Conservation (phyloP, 352 stramenopile genomes). For the Pythium scleroteichum region DNA sequence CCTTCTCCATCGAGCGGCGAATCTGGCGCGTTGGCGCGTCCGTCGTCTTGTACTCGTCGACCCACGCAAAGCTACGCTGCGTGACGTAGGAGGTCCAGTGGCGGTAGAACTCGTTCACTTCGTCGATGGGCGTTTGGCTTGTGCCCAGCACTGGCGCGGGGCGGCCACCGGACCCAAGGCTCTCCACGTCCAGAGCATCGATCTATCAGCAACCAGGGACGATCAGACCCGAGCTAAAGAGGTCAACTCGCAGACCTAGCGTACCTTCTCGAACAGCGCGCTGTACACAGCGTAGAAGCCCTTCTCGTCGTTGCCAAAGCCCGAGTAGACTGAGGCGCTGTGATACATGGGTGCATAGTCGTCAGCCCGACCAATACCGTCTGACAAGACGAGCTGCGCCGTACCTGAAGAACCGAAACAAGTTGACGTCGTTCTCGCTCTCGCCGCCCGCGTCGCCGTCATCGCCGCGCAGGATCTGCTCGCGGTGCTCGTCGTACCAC, state of each 20-base stretch:
- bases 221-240: too few species aligned
- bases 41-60: constrained; percentile 83
- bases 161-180: constrained; percentile 9
- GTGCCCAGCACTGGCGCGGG: constrained; percentile 54
- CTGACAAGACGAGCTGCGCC: background rate
- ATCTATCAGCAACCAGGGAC: constrained; percentile 42
- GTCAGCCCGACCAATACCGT: background rate
- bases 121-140: constrained; percentile 40
- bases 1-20: constrained; percentile 84
- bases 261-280: constrained; percentile 66
- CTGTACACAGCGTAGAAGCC: constrained; percentile 83
- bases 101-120: constrained; percentile 73
- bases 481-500: constrained; percentile 89
- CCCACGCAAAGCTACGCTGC: constrained; percentile 72
- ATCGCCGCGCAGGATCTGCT: constrained; percentile 81
- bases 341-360: constrained; percentile 2
- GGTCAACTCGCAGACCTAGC: background rate
- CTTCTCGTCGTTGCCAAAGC: constrained; percentile 70
- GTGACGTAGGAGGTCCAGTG: constrained; percentile 79
- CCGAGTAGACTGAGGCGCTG: constrained; percentile 67
- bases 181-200: constrained; percentile 59
- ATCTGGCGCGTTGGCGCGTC: constrained; percentile 78
- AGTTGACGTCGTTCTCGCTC: constrained; percentile 55
- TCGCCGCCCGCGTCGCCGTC: constrained; percentile 37
- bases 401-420: constrained; percentile 82